Percentiles rank a stretch among this genome's conserved stretches.
Conservation (phyloP, 129 eudicot genomes). For the Lonicera japonica region DNA sequence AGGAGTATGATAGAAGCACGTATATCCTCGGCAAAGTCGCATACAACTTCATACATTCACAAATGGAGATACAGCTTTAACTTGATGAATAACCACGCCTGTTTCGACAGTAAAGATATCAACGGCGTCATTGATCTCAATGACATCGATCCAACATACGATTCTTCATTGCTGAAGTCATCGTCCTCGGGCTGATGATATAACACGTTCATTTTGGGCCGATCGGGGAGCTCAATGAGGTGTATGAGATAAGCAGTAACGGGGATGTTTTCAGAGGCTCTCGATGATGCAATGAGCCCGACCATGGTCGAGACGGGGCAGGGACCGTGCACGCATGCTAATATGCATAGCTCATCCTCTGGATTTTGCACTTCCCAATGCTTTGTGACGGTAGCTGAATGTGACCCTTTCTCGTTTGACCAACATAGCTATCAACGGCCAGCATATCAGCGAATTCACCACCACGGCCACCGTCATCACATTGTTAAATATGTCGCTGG, state of each 20-base stretch:
- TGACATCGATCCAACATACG: slow-evolving; percentile 65
- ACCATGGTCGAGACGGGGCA: slow-evolving; percentile 74
- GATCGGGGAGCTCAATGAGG: slow-evolving; percentile 76
- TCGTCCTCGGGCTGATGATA: slow-evolving; percentile 56
- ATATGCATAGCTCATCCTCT: slow-evolving; percentile 57
- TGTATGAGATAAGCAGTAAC: slow-evolving; percentile 78
- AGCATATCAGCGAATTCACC: slow-evolving; percentile 58
- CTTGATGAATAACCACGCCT: slow-evolving; percentile 41
- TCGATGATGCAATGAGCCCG: slow-evolving; percentile 50
- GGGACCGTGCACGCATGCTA: slow-evolving; percentile 71
- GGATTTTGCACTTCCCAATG: slow-evolving; percentile 68
- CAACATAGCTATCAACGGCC: slow-evolving; percentile 55
- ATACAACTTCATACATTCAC: slow-evolving; percentile 66
- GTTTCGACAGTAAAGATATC: slow-evolving; percentile 63
- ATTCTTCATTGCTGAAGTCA: slow-evolving; percentile 76
- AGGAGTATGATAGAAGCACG: slow-evolving; percentile 74
- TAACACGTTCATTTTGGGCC: slow-evolving; percentile 36
- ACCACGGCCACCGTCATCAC: slow-evolving; percentile 68
- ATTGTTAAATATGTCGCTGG: slow-evolving; percentile 42
- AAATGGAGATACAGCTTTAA: slow-evolving; percentile 58
- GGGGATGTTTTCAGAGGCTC: slow-evolving; percentile 56
- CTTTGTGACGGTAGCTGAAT: slow-evolving; percentile 49
- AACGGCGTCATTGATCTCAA: slow-evolving; percentile 77
- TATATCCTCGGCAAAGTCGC: slow-evolving; percentile 61
- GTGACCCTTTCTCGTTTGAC: slow-evolving; percentile 70